Conservation (phyloP, 2,329 filamentous ascomycete genomes). For the Fusarium bulbicola region DNA sequence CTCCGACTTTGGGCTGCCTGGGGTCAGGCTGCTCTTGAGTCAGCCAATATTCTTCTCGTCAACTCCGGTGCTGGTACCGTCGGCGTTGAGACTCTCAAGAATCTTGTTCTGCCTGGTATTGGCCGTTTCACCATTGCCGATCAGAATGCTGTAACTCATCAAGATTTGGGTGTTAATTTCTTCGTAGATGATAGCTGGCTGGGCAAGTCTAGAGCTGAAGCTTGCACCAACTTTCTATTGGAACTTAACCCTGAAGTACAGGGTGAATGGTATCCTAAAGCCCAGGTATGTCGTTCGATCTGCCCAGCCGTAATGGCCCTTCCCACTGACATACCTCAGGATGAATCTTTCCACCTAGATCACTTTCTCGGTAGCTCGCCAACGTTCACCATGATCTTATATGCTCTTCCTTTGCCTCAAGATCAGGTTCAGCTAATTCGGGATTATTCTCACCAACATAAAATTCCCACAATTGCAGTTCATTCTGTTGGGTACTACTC, state of each 20-base stretch:
- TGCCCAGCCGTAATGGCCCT: neutral
- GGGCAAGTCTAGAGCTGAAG: slow-evolving; percentile 80
- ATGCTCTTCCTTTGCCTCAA: slow-evolving; percentile 59
- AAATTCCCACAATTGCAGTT: slow-evolving; percentile 80
- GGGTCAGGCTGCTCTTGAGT: slow-evolving; percentile 89
- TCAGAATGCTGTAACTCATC: slow-evolving; percentile 76
- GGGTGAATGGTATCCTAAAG: slow-evolving; percentile 72
- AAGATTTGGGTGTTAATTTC: slow-evolving; percentile 95
- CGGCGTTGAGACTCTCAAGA: slow-evolving; percentile 92
- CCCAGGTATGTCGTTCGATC: slow-evolving; percentile 41
- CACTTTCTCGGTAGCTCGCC: slow-evolving; percentile 52
- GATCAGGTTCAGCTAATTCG: slow-evolving; percentile 57
- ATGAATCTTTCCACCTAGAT: slow-evolving; percentile 50
- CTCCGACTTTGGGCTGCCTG: slow-evolving; percentile 93
- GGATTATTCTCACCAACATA: slow-evolving; percentile 60
- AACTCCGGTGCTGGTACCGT: slow-evolving; percentile 89
- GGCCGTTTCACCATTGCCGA: slow-evolving; percentile 94
- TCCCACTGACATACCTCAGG: slow-evolving; percentile 18
- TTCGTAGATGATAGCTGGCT: slow-evolving; percentile 85
- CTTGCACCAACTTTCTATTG: slow-evolving; percentile 77
- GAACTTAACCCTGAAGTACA: slow-evolving; percentile 95
- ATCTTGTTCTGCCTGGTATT: slow-evolving; percentile 93
- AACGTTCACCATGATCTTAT: slow-evolving; percentile 64
- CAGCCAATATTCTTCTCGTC: slow-evolving; percentile 88
- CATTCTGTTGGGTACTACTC: slow-evolving; percentile 94